These are phyloP conservation scores for Boletus bicolor DNA, from an alignment of 768 basidiomycete genomes.

Conservation along the genomic window DNA sequence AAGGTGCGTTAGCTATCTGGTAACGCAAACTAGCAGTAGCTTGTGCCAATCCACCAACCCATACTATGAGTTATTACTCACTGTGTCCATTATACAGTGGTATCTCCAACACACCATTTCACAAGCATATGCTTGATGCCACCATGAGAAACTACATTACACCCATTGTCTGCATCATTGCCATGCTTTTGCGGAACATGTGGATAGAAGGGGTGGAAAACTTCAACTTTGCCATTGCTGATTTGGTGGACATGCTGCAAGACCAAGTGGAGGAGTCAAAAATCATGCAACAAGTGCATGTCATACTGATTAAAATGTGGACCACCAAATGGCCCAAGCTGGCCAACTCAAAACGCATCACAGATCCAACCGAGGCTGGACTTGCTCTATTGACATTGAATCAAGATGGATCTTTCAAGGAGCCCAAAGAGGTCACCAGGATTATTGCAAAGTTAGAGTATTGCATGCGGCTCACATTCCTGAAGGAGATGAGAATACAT, in stretches of 20 bases:
- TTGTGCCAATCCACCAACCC: too few relatives aligned
- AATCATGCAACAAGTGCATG: conserved; percentile 2
- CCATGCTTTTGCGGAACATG: not conserved
- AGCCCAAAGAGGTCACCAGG: not conserved
- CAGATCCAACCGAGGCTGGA: not conserved
- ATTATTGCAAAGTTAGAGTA: conserved; percentile 10
- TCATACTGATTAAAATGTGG: conserved; percentile 6
- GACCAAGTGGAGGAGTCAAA: not conserved
- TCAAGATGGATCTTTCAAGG: conserved; percentile 18
- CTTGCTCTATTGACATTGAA: not conserved
- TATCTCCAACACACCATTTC: conserved; percentile 26
- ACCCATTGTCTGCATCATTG: not conserved
- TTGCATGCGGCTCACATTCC: conserved; percentile 7
- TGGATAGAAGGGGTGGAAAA: not conserved
- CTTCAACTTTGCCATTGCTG: not conserved
- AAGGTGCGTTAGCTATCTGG: too few relatives aligned
- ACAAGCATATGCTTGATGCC: conserved; percentile 12
- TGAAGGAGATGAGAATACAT: not conserved
- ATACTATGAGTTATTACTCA: too few relatives aligned
- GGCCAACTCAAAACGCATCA: not conserved
- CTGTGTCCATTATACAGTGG: not conserved
- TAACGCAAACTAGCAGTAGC: not conserved
- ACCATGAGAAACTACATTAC: conserved; percentile 15
- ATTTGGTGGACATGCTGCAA: not conserved
- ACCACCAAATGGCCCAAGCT: conserved; percentile 3